Evolutionary conservation across 2,329 filamentous ascomycete species (phyloP).

Genomic region (Epichloe gansuensis): DNA sequence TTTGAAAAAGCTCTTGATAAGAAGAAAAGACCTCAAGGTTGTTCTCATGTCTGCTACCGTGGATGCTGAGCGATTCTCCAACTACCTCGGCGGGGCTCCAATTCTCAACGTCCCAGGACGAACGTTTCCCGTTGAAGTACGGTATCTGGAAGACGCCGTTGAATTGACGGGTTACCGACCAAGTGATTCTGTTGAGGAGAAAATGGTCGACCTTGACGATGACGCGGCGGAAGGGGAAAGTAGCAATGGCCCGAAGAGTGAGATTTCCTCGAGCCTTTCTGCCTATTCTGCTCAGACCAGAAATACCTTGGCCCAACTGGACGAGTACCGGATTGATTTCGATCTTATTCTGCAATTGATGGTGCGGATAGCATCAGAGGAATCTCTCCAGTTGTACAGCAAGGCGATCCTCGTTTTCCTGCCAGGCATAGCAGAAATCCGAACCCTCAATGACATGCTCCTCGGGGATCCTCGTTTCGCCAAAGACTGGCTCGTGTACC

Average conservation of each 20-base stretch:
- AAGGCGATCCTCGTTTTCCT: constrained; percentile 90
- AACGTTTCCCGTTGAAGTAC: constrained; percentile 82
- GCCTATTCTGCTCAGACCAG: constrained; percentile 66
- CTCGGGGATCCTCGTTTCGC: constrained; percentile 63
- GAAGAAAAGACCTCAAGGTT: constrained; percentile 74
- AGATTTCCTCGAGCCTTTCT: constrained; percentile 51
- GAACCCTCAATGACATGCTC: constrained; percentile 75
- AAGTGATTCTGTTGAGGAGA: constrained; percentile 31
- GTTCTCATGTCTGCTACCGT: constrained; percentile 97
- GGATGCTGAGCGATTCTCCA: constrained; percentile 80
- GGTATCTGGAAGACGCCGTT: constrained; percentile 84
- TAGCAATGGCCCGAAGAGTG: constrained; percentile 37
- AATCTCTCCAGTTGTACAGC: constrained; percentile 57
- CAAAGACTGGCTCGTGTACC: constrained; percentile 71
- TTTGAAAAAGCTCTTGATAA: constrained; percentile 65
- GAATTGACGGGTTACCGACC: constrained; percentile 67
- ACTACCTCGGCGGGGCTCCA: constrained; percentile 74
- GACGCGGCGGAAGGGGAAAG: constrained; percentile 36
- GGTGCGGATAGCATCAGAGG: constrained; percentile 57
- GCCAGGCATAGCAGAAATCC: constrained; percentile 86
- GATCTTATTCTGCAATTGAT: constrained; percentile 73
- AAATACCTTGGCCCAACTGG: constrained; percentile 60
- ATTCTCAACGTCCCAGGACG: constrained; percentile 83
- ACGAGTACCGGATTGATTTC: constrained; percentile 88
- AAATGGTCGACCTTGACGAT: constrained; percentile 50